phyloP scores from a whole-genome alignment of 2,329 filamentous ascomycete genomes.

The Chaetomium sp. region DNA sequence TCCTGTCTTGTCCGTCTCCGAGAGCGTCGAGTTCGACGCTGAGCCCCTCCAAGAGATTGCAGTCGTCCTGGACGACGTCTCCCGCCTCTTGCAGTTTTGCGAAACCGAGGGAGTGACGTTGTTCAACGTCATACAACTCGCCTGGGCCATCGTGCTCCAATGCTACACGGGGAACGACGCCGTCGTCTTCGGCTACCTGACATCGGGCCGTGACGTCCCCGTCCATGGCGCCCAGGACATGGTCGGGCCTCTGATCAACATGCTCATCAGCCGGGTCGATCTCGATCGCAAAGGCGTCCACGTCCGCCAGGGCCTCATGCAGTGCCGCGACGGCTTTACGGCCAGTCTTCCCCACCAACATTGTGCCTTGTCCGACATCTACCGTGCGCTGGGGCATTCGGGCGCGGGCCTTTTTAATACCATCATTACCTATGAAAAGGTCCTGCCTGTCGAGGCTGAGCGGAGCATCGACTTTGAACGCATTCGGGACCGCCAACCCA shows the following conservation, averaged over 20 bases:
- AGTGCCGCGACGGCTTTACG: neutral
- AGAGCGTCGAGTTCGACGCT: neutral
- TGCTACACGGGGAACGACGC: neutral
- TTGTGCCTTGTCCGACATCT: neutral
- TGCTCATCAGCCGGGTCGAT: neutral
- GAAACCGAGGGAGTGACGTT: neutral
- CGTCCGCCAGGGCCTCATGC: neutral
- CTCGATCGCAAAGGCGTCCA: neutral
- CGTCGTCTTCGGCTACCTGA: neutral
- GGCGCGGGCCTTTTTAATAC: neutral
- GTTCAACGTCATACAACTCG: neutral
- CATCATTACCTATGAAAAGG: neutral
- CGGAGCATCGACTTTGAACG: neutral
- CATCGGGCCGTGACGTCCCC: neutral
- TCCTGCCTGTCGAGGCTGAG: neutral
- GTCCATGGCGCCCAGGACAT: neutral
- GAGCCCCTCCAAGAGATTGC: neutral
- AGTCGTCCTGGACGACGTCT: neutral
- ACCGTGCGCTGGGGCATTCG: neutral
- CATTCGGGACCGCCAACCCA: neutral
- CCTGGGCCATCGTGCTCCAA: neutral
- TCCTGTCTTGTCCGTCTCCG: neutral
- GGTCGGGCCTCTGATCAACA: neutral
- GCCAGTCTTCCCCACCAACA: neutral
- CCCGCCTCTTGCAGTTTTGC: neutral